Evolutionary conservation across 805 yeast genomes (phyloP), one percentile per base, ranked within the genome.

Genomic region (Middelhovenomyces tepae): DNA sequence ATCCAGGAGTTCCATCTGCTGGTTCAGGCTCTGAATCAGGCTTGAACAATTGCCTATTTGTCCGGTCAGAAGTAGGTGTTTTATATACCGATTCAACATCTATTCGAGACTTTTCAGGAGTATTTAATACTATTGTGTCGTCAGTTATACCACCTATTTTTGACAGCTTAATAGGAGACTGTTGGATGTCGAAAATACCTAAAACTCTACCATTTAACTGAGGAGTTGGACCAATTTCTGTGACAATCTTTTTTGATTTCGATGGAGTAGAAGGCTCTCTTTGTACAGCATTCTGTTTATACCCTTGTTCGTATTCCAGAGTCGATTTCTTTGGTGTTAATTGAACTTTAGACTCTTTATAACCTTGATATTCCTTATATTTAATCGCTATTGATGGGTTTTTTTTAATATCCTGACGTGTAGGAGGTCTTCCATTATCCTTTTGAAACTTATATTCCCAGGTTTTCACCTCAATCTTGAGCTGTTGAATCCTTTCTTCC

Each of bases 171-270:
- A n/a, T n/a, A 13, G 22, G 55, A 5, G 60, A 58, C 8, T 53
- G 27, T 11, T 40, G 44, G 42, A 75, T 60, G 40, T 83, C 94
- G 48, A 84, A 78, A 3, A 84, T 63, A 11, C 91, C 75, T 21
- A 81, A 52, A 0, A 82, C 81, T 34, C 78, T 69, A 0, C 95
- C 95, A 40, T 77, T 67, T 7, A 83, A 67, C 45, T 84, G 94
- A 0, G 95, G 95, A 0, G 95, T 84, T 1, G 95, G 95, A 0
- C 94, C 94, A 8, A 83, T 51, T 39, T 74, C 80, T 0, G 47
- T 31, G 5, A 39, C 30, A 4, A 27, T 27, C 2, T 22, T 7
- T 31, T 24, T 8, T 7, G 7, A 4, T 10, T 9, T 11, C 9
- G 14, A 9, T 16, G 15, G 19, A 13, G 15, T 22, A 9, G 14